These are phyloP conservation scores for Pezicula neosporulosa DNA, from an alignment of 2,329 filamentous ascomycete species.

Conservation along the genomic window DNA sequence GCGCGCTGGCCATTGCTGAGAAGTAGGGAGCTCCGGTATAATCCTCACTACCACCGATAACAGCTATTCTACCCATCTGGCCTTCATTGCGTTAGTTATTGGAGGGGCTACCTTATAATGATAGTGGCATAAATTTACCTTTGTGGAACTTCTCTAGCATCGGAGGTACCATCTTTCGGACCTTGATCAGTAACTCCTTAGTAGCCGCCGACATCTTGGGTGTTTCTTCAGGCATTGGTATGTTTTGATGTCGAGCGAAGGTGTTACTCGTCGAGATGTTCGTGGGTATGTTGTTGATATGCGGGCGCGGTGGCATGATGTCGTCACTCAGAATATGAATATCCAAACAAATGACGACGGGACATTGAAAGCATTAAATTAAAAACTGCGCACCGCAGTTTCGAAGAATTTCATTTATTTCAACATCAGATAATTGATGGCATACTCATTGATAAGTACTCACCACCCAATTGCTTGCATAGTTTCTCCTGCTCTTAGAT, in stretches of 20 bases:
- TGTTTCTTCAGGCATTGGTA: conserved; percentile 22
- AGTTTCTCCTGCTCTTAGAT: too few species aligned
- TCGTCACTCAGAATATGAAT: neutral
- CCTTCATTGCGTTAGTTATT: conserved; percentile 48
- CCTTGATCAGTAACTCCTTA: conserved; percentile 72
- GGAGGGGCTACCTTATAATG: neutral
- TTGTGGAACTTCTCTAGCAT: conserved; percentile 97
- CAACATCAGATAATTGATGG: too few species aligned
- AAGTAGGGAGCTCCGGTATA: conserved; percentile 98
- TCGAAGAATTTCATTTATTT: too few species aligned
- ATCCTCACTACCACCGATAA: conserved; percentile 92
- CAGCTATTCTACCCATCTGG: conserved; percentile 85
- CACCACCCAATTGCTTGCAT: too few species aligned
- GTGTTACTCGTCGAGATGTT: neutral
- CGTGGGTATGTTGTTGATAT: neutral
- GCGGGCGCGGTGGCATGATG: neutral
- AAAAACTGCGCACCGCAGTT: too few species aligned
- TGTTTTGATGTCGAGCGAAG: neutral
- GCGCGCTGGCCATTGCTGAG: conserved; percentile 92
- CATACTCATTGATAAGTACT: too few species aligned
- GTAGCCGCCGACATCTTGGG: conserved; percentile 64
- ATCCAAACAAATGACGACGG: too few species aligned
- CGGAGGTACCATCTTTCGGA: conserved; percentile 87
- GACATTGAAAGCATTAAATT: too few species aligned
- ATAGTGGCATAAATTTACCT: conserved; percentile 54